These are phyloP conservation scores for Citrus inodora DNA, from an alignment of 345 rosid species.

Conservation along the genomic window DNA sequence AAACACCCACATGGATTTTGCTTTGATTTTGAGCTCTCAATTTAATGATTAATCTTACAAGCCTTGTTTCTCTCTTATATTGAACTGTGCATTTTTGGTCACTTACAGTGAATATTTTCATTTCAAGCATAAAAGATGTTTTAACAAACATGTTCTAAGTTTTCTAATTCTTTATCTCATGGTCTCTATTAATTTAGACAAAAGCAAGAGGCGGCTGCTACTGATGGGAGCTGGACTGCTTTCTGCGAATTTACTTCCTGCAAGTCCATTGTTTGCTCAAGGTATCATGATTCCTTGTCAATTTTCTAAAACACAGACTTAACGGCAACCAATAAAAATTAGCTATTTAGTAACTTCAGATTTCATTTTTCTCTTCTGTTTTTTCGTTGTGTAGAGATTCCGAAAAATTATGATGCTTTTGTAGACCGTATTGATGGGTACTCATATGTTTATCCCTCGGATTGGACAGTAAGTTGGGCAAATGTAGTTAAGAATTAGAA, in stretches of 20 bases:
- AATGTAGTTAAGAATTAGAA: background rate
- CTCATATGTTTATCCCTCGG: constrained; percentile 81
- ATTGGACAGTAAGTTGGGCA: constrained; percentile 71
- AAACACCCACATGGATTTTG: background rate
- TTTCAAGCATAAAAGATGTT: too few species aligned
- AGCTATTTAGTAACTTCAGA: too few species aligned
- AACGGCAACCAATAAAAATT: too few species aligned
- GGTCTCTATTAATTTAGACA: constrained; percentile 24
- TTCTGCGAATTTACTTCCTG: constrained; percentile 47
- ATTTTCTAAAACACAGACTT: background rate
- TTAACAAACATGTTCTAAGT: too few species aligned
- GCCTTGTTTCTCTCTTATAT: background rate
- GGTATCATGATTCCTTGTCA: constrained; percentile 31
- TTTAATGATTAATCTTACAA: background rate
- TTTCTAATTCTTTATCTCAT: background rate
- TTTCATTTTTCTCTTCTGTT: background rate
- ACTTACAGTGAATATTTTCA: background rate
- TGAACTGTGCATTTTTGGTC: background rate
- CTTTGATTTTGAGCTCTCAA: background rate
- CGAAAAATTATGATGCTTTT: constrained; percentile 53
- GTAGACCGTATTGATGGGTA: constrained; percentile 71
- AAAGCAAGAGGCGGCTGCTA: constrained; percentile 56
- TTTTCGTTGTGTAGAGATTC: constrained; percentile 45
- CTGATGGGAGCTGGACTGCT: constrained; percentile 63
- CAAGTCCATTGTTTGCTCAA: constrained; percentile 57